Conservation (phyloP, 1,284 basidiomycete species). For the Cryptococcus sp. region DNA sequence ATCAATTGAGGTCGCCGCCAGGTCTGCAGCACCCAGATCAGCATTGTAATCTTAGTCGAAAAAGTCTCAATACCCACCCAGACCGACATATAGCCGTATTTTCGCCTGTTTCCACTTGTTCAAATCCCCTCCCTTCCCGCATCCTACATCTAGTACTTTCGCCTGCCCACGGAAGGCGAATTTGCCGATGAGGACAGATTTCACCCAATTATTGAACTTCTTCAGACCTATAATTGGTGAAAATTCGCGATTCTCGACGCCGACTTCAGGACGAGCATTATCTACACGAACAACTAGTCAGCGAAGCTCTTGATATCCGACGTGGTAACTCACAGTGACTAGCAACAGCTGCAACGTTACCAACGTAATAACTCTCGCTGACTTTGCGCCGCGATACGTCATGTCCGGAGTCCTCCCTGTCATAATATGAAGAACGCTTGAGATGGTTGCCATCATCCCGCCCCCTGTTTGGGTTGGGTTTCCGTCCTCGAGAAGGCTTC, state of each 20-base stretch:
- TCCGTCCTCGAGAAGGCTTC: slow-evolving; percentile 10
- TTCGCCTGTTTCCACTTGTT: slow-evolving; percentile 93
- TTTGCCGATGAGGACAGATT: slow-evolving; percentile 87
- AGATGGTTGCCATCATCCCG: slow-evolving; percentile 12
- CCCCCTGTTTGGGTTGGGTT: slow-evolving; percentile 5
- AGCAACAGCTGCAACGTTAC: slow-evolving; percentile 39
- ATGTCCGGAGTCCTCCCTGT: slow-evolving; percentile 21
- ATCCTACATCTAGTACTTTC: slow-evolving; percentile 92
- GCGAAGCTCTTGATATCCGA: not conserved
- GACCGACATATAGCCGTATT: slow-evolving; percentile 74
- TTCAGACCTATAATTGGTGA: slow-evolving; percentile 96
- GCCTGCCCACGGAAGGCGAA: slow-evolving; percentile 55
- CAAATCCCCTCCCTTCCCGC: slow-evolving; percentile 97
- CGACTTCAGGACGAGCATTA: slow-evolving; percentile 89
- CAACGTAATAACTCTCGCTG: slow-evolving; percentile 27
- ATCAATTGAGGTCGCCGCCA: slow-evolving; percentile 85
- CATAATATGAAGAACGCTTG: slow-evolving; percentile 19
- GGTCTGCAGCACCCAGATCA: slow-evolving; percentile 61
- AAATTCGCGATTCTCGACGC: slow-evolving; percentile 76
- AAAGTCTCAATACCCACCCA: slow-evolving; percentile 63
- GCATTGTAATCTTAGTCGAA: not conserved
- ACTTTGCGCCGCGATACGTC: slow-evolving; percentile 25
- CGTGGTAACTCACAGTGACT: slow-evolving; percentile 32
- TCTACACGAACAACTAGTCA: slow-evolving; percentile 58
- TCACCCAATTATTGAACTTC: slow-evolving; percentile 99